Base-by-base conservation (phyloP, 352 stramenopile genomes). In the Thalassiosira pacifica region DNA sequence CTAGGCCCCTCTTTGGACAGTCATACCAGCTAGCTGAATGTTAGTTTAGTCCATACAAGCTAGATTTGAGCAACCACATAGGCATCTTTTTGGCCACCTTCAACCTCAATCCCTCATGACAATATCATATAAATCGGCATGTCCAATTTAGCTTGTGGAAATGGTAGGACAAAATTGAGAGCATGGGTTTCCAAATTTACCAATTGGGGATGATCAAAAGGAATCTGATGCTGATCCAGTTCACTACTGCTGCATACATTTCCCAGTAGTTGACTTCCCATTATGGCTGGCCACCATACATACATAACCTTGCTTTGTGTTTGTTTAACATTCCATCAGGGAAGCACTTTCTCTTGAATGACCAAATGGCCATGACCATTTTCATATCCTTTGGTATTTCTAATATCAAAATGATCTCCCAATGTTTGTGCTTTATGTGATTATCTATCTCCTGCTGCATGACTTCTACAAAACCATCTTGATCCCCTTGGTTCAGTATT, bases 101-200 rank as follows among this genome's bases (percentile, higher is more conserved):
- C 34, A 53, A 29, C 8, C 32, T 74, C 37, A 61, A 86, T 75
- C 10, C 85, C 80, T 45, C 48, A 48, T 53, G 85, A 76, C 27
- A 90, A 76, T 48, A 83, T 31, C 76, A 90, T 88, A 64, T 82
- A 87, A 5, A 86, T n/a, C 74, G 67, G 59, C 88, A 80, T 3
- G 79, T n/a, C n/a, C n/a, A n/a, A n/a, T n/a, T n/a, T n/a, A n/a
- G n/a, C n/a, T n/a, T n/a, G n/a, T n/a, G n/a, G 52, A 32, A 70
- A 90, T 26, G 80, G 79, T 16, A 83, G 48, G 4, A 90, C 80
- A 79, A 76, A 90, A 32, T 90, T 75, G 22, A 90, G 37, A 13
- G 37, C 37, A 13, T 48, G 37, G 6, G 37, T 48, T 48, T 55
- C 45, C 87, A 48, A 13, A 13, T 13, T 13, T 13, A 13, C 13